Percentiles rank a stretch among this genome's conserved stretches.
Evolutionary conservation across 2,329 filamentous ascomycete species (phyloP).

Genomic region (Arthrobotrys conoides): DNA sequence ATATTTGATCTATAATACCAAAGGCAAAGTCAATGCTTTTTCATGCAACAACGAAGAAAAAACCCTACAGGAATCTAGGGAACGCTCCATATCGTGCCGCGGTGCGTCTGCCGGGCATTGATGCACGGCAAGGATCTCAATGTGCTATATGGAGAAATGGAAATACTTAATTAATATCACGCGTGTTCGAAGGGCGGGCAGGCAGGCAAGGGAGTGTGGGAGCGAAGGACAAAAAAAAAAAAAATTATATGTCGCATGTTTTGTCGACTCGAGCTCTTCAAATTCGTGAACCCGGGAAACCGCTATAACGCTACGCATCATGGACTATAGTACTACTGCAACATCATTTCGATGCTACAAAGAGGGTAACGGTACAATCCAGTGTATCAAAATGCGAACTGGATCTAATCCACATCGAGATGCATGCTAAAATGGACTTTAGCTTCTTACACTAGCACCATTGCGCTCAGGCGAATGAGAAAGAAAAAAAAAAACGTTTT

Average conservation of each 20-base stretch:
- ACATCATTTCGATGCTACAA: constrained; percentile 19
- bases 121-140: constrained; percentile 26
- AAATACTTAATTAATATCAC: constrained; percentile 45
- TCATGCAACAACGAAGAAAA: constrained; percentile 16
- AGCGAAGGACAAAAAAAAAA: background rate
- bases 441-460: constrained; percentile 16
- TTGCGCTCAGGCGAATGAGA: constrained; percentile 42
- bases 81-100: constrained; percentile 44
- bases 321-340: background rate
- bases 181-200: constrained; percentile 28
- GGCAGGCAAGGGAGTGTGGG: background rate
- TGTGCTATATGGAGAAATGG: constrained; percentile 45
- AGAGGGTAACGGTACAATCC: constrained; percentile 26
- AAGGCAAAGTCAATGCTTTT: constrained; percentile 33
- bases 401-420: constrained; percentile 23
- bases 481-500: constrained; percentile 52
- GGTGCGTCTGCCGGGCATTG: constrained; percentile 45
- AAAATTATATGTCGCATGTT: constrained; percentile 38
- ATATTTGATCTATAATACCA: constrained; percentile 53
- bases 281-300: constrained; percentile 23
- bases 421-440: constrained; percentile 42
- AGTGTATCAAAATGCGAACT: constrained; percentile 15
- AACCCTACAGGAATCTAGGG: constrained; percentile 25
- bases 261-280: constrained; percentile 11
- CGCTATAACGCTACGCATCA: background rate